Evolutionary conservation across 768 basidiomycete species (phyloP), one percentile per base, ranked within the genome.

Genomic region (Lepiota venenata): DNA sequence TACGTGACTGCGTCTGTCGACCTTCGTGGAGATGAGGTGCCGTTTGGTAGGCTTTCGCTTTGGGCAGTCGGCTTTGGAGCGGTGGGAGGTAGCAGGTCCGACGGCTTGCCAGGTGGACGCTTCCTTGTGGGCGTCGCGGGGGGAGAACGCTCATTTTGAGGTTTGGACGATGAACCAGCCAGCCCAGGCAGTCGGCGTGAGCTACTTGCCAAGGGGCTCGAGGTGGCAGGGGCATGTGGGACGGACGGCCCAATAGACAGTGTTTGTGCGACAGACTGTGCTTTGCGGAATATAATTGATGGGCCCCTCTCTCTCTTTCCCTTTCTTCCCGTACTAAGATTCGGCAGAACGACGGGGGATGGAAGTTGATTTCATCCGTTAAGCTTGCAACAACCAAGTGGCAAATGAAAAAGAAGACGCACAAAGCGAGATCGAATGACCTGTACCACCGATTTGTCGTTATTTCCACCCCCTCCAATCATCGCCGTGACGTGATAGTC

Each of bases 371-470:
- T 55, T 56, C 40, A 60, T 51, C 44, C 48, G 59, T 56, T 21
- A 56, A 58, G 52, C 50, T 58, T 47, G 32, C 50, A 32, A 46
- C 44, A 43, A 49, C 32, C 39, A 37, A 54, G 40, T 52, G 38
- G 50, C 20, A 50, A 42, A 22, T 62, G 61, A 60, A 56, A 57
- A 55, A 58, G 55, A 65, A 47, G 22, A 76, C 80, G 62, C 59
- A 83, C 81, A 61, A 84, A 82, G 67, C 83, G 75, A 61, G 82
- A 83, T 62, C 82, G 79, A 48, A 83, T 80, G 63, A 80, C 80
- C 56, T 77, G 73, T 25, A 81, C 74, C 52, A 84, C 79, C 27
- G 80, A 78, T 66, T 69, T 77, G 62, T 79, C 67, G 10, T 51
- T 27, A 47, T 25, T 29, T 40, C 45, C 72, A 39, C 57, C 50